Conservation (phyloP, 768 basidiomycete genomes). For the Cystobasidium tubakii region DNA sequence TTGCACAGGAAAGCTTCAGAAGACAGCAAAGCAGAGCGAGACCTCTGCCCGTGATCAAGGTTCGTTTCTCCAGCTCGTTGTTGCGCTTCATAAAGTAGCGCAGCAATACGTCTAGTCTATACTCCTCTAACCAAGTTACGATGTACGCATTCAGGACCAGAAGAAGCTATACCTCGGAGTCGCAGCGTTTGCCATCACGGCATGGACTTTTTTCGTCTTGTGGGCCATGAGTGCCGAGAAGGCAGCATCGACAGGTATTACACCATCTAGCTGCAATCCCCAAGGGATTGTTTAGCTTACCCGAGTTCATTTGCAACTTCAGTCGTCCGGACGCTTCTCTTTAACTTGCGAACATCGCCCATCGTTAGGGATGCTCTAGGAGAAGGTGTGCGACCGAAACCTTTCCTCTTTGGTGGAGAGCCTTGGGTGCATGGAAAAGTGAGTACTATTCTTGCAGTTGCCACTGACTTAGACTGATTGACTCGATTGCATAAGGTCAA, state of each 20-base stretch:
- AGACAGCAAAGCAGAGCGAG: not conserved
- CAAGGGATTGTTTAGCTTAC: not conserved
- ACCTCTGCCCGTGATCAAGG: slow-evolving; percentile 31
- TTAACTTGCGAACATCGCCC: slow-evolving; percentile 24
- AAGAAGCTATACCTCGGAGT: slow-evolving; percentile 24
- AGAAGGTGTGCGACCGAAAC: slow-evolving; percentile 26
- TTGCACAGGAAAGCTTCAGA: slow-evolving; percentile 16
- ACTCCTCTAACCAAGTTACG: too few species aligned
- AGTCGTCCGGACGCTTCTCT: slow-evolving; percentile 27
- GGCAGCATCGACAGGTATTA: slow-evolving; percentile 20
- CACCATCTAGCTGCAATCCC: not conserved
- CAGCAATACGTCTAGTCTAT: not conserved
- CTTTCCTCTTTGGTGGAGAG: slow-evolving; percentile 22
- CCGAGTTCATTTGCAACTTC: not conserved
- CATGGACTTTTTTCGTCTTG: slow-evolving; percentile 27
- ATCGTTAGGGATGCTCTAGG: slow-evolving; percentile 26
- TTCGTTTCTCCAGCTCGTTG: not conserved
- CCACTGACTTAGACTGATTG: not conserved
- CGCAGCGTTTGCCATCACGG: slow-evolving; percentile 16
- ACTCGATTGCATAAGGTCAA: slow-evolving; percentile 10
- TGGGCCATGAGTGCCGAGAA: slow-evolving; percentile 36
- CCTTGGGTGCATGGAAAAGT: slow-evolving; percentile 33
- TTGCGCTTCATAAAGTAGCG: not conserved
- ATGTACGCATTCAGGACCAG: slow-evolving; percentile 21
- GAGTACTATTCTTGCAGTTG: not conserved